Evolutionary conservation across 495 filamentous ascomycete genomes (phyloP).

Genomic region (Neurospora sp.): DNA sequence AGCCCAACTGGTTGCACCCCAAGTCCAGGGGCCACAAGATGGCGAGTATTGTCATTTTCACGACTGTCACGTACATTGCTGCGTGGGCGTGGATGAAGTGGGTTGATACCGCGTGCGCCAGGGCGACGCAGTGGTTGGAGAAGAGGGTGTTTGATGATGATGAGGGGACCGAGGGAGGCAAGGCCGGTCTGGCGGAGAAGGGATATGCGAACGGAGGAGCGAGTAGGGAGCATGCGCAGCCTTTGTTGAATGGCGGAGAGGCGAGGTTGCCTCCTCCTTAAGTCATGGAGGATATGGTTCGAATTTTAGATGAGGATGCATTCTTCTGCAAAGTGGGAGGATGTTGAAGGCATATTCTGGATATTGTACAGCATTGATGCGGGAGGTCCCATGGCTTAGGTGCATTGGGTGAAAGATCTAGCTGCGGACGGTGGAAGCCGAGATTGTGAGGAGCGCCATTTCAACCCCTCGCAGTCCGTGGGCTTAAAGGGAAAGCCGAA

Average conservation of each 20-base stretch:
- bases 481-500: not conserved
- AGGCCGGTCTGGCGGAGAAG: constrained; percentile 19
- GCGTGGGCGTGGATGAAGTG: constrained; percentile 56
- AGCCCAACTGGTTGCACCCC: constrained; percentile 24
- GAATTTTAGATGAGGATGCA: not conserved
- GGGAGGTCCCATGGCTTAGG: not conserved
- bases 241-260: not conserved
- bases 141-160: constrained; percentile 44
- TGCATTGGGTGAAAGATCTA: not conserved
- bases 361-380: not conserved
- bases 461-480: not conserved
- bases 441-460: not conserved
- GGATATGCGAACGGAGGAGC: constrained; percentile 6
- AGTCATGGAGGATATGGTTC: not conserved
- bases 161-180: constrained; percentile 17
- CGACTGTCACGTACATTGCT: constrained; percentile 41
- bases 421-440: not conserved
- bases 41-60: constrained; percentile 21
- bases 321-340: not conserved
- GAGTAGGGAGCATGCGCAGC: not conserved
- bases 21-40: constrained; percentile 27
- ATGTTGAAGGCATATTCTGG: not conserved
- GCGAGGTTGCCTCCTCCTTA: not conserved
- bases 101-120: constrained; percentile 54
- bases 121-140: constrained; percentile 48